phyloP scores from a whole-genome alignment of 2,329 filamentous ascomycete genomes.

The Emydomyces testavorans region DNA sequence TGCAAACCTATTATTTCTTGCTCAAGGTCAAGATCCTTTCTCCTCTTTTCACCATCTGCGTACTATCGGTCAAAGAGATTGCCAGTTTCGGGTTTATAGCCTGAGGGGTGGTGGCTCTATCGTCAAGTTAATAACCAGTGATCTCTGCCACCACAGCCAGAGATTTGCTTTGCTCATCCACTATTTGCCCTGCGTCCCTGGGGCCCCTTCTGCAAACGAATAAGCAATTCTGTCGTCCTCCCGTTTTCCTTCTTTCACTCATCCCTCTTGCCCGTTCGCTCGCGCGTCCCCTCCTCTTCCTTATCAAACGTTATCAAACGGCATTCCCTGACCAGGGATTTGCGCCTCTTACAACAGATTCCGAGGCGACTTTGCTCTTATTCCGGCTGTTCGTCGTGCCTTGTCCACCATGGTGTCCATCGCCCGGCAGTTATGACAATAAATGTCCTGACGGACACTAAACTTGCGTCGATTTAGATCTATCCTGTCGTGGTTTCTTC shows the following conservation, averaged over 20 bases:
- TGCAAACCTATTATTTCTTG: no score
- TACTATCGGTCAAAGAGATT: neutral
- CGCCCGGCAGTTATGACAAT: constrained; percentile 35
- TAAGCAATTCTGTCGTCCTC: constrained; percentile 3
- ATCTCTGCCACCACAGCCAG: neutral
- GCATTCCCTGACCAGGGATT: neutral
- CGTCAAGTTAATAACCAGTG: no score
- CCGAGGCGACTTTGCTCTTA: neutral
- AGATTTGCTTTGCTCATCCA: neutral
- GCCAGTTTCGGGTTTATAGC: neutral
- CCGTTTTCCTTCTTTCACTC: neutral
- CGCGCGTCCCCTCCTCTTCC: neutral
- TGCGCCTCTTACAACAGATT: constrained; percentile 4
- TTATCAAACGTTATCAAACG: constrained; percentile 3
- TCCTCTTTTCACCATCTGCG: constrained; percentile 4
- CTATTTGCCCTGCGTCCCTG: constrained; percentile 5
- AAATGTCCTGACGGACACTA: constrained; percentile 28
- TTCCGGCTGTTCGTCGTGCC: neutral
- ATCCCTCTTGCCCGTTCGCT: neutral
- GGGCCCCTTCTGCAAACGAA: neutral
- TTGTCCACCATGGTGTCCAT: constrained; percentile 27
- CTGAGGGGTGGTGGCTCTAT: neutral
- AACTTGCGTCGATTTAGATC: constrained; percentile 18
- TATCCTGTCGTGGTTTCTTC: neutral
- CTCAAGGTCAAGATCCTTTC: no score